phyloP scores from a whole-genome alignment of 805 yeast species.

The Hanseniaspora meyeri region DNA sequence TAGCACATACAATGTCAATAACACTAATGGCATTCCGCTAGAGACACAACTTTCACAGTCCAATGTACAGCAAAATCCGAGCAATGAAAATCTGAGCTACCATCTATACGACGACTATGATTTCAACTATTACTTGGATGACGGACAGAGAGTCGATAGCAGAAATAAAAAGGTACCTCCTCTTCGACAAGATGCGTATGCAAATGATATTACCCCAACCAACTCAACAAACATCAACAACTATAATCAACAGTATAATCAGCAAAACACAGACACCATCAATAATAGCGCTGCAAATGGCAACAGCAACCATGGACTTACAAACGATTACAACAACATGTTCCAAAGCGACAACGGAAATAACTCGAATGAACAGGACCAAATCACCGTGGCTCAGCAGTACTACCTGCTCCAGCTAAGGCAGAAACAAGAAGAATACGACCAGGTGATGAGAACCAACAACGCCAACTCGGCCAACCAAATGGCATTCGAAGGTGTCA shows the following conservation, averaged over 20 bases:
- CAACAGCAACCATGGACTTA: not conserved
- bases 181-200: not conserved
- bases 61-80: not conserved
- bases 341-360: not conserved
- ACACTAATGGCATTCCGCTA: not conserved
- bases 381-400: conserved; percentile 6
- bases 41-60: not conserved
- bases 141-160: not conserved
- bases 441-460: not conserved
- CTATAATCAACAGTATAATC: not conserved
- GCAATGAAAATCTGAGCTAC: conserved; percentile 7
- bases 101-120: conserved; percentile 11
- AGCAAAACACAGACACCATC: not conserved
- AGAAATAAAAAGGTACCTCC: not conserved
- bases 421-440: conserved; percentile 6
- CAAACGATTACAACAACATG: not conserved
- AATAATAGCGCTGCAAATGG: not conserved
- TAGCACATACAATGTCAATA: not conserved
- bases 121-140: conserved; percentile 9
- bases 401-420: conserved; percentile 5
- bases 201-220: not conserved
- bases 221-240: not conserved
- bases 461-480: not conserved
- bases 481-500: conserved; percentile 12
- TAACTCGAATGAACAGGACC: not conserved